phyloP scores from a whole-genome alignment of 768 basidiomycete genomes.

The Erythrobasidium yunnanense region DNA sequence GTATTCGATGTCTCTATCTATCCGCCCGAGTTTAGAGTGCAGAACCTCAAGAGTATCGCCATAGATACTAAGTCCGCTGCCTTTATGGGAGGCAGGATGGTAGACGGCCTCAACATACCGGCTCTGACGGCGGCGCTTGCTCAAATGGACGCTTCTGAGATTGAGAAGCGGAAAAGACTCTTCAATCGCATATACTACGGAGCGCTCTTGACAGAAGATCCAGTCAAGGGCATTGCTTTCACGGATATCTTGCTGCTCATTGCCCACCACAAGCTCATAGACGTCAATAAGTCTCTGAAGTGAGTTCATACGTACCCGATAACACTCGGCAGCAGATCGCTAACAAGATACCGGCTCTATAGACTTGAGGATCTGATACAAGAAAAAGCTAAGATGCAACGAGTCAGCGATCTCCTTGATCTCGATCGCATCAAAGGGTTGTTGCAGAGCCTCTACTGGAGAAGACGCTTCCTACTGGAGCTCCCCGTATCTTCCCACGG shows the following conservation, averaged over 20 bases:
- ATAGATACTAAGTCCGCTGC: conserved; percentile 34
- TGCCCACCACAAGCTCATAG: conserved; percentile 81
- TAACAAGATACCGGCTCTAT: background rate
- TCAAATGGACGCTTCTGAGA: conserved; percentile 54
- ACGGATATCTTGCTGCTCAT: conserved; percentile 74
- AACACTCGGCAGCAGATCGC: background rate
- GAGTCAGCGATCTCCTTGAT: conserved; percentile 73
- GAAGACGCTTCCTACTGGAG: conserved; percentile 13
- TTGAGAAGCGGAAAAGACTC: conserved; percentile 57
- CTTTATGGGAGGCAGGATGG: conserved; percentile 32
- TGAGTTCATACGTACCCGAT: conserved; percentile 48
- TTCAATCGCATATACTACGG: conserved; percentile 78
- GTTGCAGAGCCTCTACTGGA: conserved; percentile 11
- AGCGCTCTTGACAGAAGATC: conserved; percentile 61
- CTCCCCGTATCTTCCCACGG: conserved; percentile 5
- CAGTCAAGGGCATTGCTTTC: conserved; percentile 74
- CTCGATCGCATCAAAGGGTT: conserved; percentile 47
- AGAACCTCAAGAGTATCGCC: conserved; percentile 49
- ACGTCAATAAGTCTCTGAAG: conserved; percentile 78
- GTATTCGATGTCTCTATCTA: conserved; percentile 83
- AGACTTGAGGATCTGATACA: conserved; percentile 73
- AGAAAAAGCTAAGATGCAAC: conserved; percentile 62
- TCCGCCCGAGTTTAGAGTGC: conserved; percentile 56
- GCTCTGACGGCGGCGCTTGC: conserved; percentile 54
- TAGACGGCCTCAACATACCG: conserved; percentile 54